A percentile compares a stretch with the other conserved stretches of the same genome.
These are phyloP conservation scores for Volvariella volvacea DNA, from an alignment of 1,284 basidiomycete genomes.

Conservation along the genomic window DNA sequence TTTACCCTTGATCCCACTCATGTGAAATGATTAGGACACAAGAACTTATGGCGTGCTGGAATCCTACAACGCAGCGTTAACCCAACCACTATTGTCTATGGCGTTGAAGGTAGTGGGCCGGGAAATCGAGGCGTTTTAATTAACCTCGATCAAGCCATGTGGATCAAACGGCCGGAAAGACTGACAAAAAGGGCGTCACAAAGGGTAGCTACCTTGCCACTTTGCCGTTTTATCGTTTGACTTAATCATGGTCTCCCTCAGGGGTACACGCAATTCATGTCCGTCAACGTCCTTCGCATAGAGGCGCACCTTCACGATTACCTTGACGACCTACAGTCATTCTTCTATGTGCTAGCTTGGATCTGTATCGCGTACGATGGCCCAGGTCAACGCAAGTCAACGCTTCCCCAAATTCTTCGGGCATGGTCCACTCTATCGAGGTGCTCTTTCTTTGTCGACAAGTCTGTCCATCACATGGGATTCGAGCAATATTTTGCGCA, in stretches of 20 bases:
- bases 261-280: too few species aligned
- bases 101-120: background rate
- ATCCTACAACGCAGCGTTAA: background rate
- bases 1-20: background rate
- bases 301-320: background rate
- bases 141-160: background rate
- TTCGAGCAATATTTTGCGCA: too few species aligned
- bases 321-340: constrained; percentile 1
- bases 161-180: background rate
- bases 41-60: background rate
- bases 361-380: background rate
- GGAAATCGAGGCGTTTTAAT: background rate
- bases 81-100: background rate
- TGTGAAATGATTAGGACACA: background rate
- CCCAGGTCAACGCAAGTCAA: background rate
- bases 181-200: too few species aligned
- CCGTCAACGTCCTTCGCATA: too few species aligned
- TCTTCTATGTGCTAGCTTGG: background rate
- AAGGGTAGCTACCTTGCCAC: too few species aligned
- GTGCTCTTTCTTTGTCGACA: too few species aligned
- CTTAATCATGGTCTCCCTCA: too few species aligned
- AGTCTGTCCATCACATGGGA: too few species aligned
- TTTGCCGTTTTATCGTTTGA: too few species aligned
- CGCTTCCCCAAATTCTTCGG: too few species aligned
- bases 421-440: too few species aligned